Evolutionary conservation across 768 basidiomycete genomes (phyloP), one percentile per base, ranked within the genome.

Genomic region (Leucocoprinus birnbaumii): DNA sequence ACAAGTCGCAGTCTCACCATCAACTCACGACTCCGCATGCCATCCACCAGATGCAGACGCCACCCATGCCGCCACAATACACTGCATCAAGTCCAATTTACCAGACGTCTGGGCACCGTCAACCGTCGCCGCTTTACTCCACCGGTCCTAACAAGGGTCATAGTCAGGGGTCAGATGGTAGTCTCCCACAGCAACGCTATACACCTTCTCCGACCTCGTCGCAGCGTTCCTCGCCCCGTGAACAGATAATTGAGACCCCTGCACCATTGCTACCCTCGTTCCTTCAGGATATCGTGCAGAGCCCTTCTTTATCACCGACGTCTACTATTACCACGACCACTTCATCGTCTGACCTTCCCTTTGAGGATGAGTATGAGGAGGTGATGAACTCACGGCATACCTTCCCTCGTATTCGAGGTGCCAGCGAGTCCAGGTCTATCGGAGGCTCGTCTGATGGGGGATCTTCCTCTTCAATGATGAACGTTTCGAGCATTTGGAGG

Each of bases 231-330:
- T 53, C 55, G 25, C 47, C 58, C 31, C 35, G 51, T 53, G 61
- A 59, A 44, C 63, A 59, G 34, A 59, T 52, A 19, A 49, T 76
- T 18, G 73, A 76, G 47, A 73, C 73, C 0, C 74, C 72, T 3
- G 74, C 77, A 2, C 78, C 85, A 6, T 75, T 90, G 38, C 74
- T 91, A n/a, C 89, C 89, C 2, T 83, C 88, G 7, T 91, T 89
- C 72, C 67, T 91, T 59, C 85, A 88, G 63, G 86, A 89, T 59
- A 84, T 88, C 21, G 80, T 89, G 18, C 81, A 84, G 62, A 82
- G 84, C 0, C 85, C 85, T n/a, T 78, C 83, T 9, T 67, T 80
- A 46, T 86, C 87, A 4, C 80, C 86, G 1, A 63, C 67, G 13
- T 65, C 64, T 18, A 76, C 84, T 3, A 84, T 83, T 14, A 62